A percentile compares a stretch with the other conserved stretches of the same genome.
Conservation (phyloP, 495 filamentous ascomycete species). For the Tuber calosporum region DNA sequence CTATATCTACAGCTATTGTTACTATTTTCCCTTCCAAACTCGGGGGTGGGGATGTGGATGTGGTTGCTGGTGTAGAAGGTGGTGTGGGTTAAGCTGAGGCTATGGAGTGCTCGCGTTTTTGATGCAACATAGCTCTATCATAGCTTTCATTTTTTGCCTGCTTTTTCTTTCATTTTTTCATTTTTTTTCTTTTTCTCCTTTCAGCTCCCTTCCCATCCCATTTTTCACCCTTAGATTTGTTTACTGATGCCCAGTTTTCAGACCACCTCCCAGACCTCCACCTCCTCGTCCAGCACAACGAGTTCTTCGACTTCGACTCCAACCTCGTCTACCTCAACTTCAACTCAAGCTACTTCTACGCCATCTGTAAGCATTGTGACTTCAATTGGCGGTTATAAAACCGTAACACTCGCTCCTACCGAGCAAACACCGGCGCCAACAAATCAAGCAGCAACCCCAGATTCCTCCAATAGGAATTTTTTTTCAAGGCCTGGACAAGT, state of each 20-base stretch:
- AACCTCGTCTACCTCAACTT: constrained; percentile 13
- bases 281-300: constrained; percentile 33
- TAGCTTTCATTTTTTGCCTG: background rate
- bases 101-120: background rate
- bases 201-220: constrained; percentile 4
- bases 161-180: background rate
- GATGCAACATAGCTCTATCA: background rate
- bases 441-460: background rate
- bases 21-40: constrained; percentile 37
- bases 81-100: background rate
- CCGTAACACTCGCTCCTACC: constrained; percentile 50
- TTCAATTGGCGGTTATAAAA: constrained; percentile 48
- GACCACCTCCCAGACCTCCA: constrained; percentile 15
- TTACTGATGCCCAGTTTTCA: constrained; percentile 16
- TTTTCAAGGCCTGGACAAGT: constrained; percentile 39
- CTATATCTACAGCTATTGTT: constrained; percentile 32
- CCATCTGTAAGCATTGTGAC: constrained; percentile 49
- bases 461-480: constrained; percentile 18
- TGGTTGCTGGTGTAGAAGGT: constrained; percentile 16
- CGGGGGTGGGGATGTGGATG: constrained; percentile 5
- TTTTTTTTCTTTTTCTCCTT: background rate
- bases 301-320: constrained; percentile 28
- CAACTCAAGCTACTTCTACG: constrained; percentile 22
- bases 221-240: constrained; percentile 14
- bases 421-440: constrained; percentile 31